Evolutionary conservation across 768 basidiomycete species (phyloP).

Genomic region (Podaxis mareebaensis): DNA sequence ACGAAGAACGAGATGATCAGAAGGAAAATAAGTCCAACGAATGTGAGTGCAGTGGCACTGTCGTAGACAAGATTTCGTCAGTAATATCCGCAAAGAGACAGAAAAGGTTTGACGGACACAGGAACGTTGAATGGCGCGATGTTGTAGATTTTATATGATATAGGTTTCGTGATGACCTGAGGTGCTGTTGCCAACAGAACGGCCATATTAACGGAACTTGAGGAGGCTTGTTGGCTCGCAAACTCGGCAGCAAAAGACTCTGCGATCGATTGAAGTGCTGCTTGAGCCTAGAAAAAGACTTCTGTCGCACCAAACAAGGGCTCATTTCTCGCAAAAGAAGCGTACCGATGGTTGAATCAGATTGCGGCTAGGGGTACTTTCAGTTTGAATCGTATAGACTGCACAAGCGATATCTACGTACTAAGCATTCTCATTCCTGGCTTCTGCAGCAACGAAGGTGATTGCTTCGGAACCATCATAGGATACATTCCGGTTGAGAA

Average conservation of each 20-base stretch:
- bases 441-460: slow-evolving; percentile 41
- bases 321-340: slow-evolving; percentile 12
- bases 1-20: slow-evolving; percentile 45
- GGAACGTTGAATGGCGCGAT: too few species aligned
- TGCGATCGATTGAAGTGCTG: too few species aligned
- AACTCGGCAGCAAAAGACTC: neutral
- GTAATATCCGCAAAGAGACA: neutral
- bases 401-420: slow-evolving; percentile 31
- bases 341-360: too few species aligned
- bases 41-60: slow-evolving; percentile 56
- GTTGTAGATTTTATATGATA: too few species aligned
- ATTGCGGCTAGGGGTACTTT: neutral
- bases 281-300: too few species aligned
- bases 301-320: slow-evolving; percentile 23
- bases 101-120: too few species aligned
- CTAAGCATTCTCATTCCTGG: slow-evolving; percentile 34
- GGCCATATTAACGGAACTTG: too few species aligned
- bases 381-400: neutral
- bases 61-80: neutral
- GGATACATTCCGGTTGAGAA: slow-evolving; percentile 31
- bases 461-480: slow-evolving; percentile 52
- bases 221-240: too few species aligned
- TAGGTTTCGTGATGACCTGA: too few species aligned
- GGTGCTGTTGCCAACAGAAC: too few species aligned
- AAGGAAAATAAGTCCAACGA: slow-evolving; percentile 57